Base-by-base conservation (phyloP, 495 filamentous ascomycete species). In the Friedmanniomyces simplex region DNA sequence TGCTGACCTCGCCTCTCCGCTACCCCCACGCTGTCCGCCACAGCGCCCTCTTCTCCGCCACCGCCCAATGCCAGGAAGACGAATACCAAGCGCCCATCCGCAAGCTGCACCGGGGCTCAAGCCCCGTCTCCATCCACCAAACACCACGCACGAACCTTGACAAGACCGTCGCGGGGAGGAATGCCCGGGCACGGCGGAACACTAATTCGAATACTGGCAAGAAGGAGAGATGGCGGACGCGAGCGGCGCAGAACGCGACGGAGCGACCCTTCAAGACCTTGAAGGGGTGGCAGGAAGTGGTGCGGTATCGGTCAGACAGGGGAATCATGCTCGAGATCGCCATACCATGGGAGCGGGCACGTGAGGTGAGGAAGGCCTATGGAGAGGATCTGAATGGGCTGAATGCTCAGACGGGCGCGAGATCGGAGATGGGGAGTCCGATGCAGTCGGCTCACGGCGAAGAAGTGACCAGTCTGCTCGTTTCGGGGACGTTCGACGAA, bases 401-500 rank as follows among this genome's bases (percentile, higher is more conserved):
- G 20, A 42, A 22, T 20, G 21, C 2, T 11, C 7, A 30, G 39
- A 55, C 53, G 1, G 53, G 53, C 39, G 53, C 53, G 8, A 25
- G 24, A 16, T 37, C 41, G 24, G 42, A 55, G 22, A 30, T 55
- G 13, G 53, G 53, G 4, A 48, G 7, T 46, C 13, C 21, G 10
- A 11, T 39, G 20, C 7, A 46, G 24, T 13, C 16, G n/a, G 28
- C n/a, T 4, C 14, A 32, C 30, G 53, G 53, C 13, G 25, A 22
- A 1, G 30, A 46, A 21, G 53, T 55, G 42, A 20, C 2, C 4
- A 34, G 21, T 20, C 13, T 55, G 7, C 42, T 55, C 21, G 18
- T 55, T 2, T 55, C 53, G 14, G 53, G 53, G 16, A 28, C 39
- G 20, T 48, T 34, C 16, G 42, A 48, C 11, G 39, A 55, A 34